Percentiles rank a stretch among this genome's conserved stretches.
phyloP scores from a whole-genome alignment of 129 eudicot genomes.

The Centrapalus pauciflorus region DNA sequence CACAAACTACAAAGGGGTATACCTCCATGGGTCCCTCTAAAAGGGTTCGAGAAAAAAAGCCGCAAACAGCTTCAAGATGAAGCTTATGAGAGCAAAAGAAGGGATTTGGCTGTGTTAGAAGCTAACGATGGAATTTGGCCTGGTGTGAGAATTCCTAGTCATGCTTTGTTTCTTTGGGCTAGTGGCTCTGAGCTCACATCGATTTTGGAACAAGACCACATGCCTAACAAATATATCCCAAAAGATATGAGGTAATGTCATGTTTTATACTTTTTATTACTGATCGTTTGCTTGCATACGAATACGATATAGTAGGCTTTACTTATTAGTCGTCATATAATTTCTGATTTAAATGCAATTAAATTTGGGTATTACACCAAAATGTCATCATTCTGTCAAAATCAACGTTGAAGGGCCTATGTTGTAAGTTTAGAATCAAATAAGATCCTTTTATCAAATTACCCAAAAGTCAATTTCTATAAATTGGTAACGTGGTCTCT shows the following conservation, averaged over 20 bases:
- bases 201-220: conserved; percentile 75
- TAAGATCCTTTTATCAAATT: no score
- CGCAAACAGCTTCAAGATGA: conserved; percentile 82
- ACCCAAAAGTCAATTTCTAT: no score
- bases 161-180: conserved; percentile 93
- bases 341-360: background rate
- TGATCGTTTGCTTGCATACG: background rate
- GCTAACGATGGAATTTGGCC: conserved; percentile 97
- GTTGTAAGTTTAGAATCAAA: no score
- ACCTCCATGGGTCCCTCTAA: conserved; percentile 87
- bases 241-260: conserved; percentile 64
- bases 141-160: conserved; percentile 80
- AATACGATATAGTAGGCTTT: background rate
- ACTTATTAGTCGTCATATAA: background rate
- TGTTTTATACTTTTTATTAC: background rate
- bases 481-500: no score
- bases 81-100: conserved; percentile 81
- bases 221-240: conserved; percentile 87
- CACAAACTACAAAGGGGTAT: conserved; percentile 86
- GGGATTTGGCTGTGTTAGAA: conserved; percentile 86
- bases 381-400: no score
- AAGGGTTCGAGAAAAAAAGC: conserved; percentile 70
- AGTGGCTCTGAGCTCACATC: conserved; percentile 87
- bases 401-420: no score
- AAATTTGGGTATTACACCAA: no score